A percentile compares a stretch with the other conserved stretches of the same genome.
These are phyloP conservation scores for Penicillium sp. DNA, from an alignment of 2,329 filamentous ascomycete species.

Conservation along the genomic window DNA sequence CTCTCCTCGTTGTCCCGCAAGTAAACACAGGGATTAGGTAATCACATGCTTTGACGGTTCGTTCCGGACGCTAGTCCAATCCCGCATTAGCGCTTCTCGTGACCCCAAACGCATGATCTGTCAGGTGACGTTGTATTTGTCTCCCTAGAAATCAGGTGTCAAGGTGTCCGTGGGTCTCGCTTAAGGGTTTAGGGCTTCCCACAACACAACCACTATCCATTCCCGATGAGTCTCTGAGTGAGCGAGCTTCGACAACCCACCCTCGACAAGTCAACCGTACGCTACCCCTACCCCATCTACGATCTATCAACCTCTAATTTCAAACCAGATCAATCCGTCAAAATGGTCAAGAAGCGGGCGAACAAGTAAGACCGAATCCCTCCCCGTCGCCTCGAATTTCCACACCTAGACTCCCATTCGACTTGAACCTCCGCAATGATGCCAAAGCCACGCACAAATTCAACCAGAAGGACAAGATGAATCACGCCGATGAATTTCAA, in stretches of 20 bases:
- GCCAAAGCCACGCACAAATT: conserved; percentile 15
- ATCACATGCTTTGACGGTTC: conserved; percentile 15
- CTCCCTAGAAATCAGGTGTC: conserved; percentile 8
- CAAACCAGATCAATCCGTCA: conserved; percentile 52
- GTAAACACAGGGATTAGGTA: conserved; percentile 25
- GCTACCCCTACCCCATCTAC: conserved; percentile 27
- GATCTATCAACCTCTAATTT: conserved; percentile 17
- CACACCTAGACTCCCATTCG: conserved; percentile 25
- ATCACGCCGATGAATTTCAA: neutral
- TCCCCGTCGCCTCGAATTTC: conserved; percentile 17
- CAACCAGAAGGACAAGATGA: neutral
- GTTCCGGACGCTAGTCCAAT: conserved; percentile 21
- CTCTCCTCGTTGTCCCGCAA: conserved; percentile 9
- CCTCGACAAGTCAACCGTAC: conserved; percentile 42
- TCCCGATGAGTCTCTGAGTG: conserved; percentile 32
- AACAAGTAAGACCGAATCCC: conserved; percentile 60
- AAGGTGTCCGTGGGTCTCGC: conserved; percentile 32
- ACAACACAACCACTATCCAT: conserved; percentile 39
- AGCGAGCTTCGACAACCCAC: conserved; percentile 41
- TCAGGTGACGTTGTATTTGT: neutral
- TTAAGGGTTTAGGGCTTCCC: conserved; percentile 43
- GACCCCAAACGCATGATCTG: conserved; percentile 14
- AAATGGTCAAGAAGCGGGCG: conserved; percentile 75
- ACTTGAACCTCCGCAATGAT: conserved; percentile 28
- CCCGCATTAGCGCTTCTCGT: conserved; percentile 7